phyloP scores from a whole-genome alignment of 257 asterid species.

The Solanum boliviense region DNA sequence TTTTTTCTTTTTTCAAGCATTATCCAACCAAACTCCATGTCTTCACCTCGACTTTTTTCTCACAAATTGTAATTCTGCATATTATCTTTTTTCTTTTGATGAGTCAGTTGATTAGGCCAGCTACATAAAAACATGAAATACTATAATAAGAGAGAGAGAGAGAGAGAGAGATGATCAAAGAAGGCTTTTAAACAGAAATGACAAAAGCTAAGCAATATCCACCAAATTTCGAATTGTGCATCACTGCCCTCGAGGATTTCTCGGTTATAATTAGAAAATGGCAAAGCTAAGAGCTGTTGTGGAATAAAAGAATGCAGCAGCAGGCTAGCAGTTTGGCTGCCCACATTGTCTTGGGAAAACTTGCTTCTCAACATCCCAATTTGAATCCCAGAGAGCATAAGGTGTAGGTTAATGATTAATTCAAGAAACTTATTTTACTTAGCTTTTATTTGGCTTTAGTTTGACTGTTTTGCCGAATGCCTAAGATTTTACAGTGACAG shows the following conservation, averaged over 20 bases:
- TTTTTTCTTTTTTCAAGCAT: background rate
- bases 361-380: background rate
- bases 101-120: background rate
- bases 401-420: background rate
- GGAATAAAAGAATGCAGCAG: too few species aligned
- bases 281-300: too few species aligned
- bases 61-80: background rate
- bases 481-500: background rate
- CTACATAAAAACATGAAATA: background rate
- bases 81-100: background rate
- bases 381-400: background rate
- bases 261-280: background rate
- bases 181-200: background rate
- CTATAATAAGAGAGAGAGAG: background rate
- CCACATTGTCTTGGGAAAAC: background rate
- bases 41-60: background rate
- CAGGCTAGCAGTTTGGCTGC: background rate
- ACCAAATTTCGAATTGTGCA: background rate
- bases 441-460: background rate
- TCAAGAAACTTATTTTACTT: background rate
- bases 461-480: background rate
- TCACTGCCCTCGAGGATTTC: background rate
- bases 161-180: background rate
- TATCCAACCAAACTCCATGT: background rate
- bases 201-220: background rate